Conservation (phyloP, 2,329 filamentous ascomycete genomes). For the Cryphonectria radicalis region DNA sequence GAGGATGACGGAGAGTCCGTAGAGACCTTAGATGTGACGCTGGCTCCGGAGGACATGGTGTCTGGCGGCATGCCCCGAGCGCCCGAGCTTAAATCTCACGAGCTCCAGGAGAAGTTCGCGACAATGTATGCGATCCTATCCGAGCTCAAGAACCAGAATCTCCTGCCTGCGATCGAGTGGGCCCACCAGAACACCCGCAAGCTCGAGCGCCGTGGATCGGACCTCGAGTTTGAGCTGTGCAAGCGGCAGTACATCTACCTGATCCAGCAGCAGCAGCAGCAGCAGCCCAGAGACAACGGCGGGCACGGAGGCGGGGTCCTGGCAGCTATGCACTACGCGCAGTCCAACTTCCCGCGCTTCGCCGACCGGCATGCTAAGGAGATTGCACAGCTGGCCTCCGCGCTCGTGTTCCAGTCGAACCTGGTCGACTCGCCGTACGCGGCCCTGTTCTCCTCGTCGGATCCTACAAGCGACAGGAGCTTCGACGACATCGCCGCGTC, state of each 20-base stretch:
- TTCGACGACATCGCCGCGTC: conserved; percentile 86
- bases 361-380: conserved; percentile 75
- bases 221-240: conserved; percentile 92
- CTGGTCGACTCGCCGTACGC: conserved; percentile 77
- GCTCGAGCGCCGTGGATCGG: conserved; percentile 83
- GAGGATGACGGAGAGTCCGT: conserved; percentile 19
- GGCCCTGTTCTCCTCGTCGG: conserved; percentile 66
- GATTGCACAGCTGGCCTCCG: conserved; percentile 79
- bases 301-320: conserved; percentile 63
- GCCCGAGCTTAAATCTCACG: conserved; percentile 63
- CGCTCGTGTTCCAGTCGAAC: conserved; percentile 79
- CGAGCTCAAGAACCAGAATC: conserved; percentile 73
- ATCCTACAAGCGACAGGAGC: conserved; percentile 51
- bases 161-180: conserved; percentile 87
- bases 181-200: conserved; percentile 70
- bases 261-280: conserved; percentile 64
- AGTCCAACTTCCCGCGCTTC: conserved; percentile 74
- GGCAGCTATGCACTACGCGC: conserved; percentile 77
- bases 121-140: conserved; percentile 91
- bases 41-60: conserved; percentile 1
- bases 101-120: conserved; percentile 79
- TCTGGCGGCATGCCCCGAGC: conserved; percentile 42
- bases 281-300: conserved; percentile 29
- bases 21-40: conserved; percentile 15
- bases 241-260: conserved; percentile 89